Conservation (phyloP, 164 flowering plant species). For the Tetracentron sinense region DNA sequence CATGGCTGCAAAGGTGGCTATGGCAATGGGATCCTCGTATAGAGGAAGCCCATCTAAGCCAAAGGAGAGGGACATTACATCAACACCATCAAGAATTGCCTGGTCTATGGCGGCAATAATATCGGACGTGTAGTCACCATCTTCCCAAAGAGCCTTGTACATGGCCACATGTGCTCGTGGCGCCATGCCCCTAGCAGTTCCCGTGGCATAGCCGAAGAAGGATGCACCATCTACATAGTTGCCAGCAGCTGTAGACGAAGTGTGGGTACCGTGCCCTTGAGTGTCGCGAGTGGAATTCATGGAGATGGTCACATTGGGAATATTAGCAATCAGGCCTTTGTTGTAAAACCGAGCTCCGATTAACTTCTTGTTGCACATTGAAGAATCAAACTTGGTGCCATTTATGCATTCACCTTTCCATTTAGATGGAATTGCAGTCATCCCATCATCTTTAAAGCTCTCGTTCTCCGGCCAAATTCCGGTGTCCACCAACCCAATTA, state of each 20-base stretch:
- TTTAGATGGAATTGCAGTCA: constrained; percentile 28
- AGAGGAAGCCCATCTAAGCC: too few relatives aligned
- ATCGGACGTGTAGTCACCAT: constrained; percentile 27
- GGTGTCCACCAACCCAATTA: too few relatives aligned
- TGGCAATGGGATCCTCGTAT: too few relatives aligned
- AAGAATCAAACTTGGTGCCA: too few relatives aligned
- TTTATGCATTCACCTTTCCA: constrained; percentile 49
- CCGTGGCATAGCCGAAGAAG: too few relatives aligned
- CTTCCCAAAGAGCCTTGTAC: constrained; percentile 39
- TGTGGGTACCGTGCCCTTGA: constrained; percentile 41
- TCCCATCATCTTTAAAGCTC: constrained; percentile 46
- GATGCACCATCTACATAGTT: constrained; percentile 37
- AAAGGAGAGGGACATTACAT: constrained; percentile 47
- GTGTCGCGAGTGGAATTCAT: constrained; percentile 40
- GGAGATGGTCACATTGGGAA: constrained; percentile 13
- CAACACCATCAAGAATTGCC: constrained; percentile 52
- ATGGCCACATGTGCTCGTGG: constrained; percentile 36
- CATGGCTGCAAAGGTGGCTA: too few relatives aligned
- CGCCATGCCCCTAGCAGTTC: constrained; percentile 42
- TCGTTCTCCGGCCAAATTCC: too few relatives aligned
- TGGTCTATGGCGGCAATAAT: constrained; percentile 46
- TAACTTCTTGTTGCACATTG: too few relatives aligned
- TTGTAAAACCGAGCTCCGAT: too few relatives aligned
- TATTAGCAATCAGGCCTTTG: constrained; percentile 27
- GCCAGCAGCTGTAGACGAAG: constrained; percentile 40